Evolutionary conservation across 2,329 filamentous ascomycete genomes (phyloP), one percentile per base, ranked within the genome.

Genomic region (Xylaria sp.): DNA sequence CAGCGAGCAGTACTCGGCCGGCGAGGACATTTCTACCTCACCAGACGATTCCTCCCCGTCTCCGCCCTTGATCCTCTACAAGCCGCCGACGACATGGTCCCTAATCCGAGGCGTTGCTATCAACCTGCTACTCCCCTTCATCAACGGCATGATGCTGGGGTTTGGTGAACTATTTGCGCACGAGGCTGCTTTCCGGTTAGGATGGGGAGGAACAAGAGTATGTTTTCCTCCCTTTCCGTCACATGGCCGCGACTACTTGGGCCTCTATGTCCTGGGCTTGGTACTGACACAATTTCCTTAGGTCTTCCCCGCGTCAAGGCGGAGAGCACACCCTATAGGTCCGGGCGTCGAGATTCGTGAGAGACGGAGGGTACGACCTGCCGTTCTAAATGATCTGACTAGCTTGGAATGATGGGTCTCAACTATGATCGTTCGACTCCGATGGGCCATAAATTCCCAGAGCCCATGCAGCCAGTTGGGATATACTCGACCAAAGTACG

Each of bases 121-220:
- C 82, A 99, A 99, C 79, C 84, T 99, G n/a, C 76, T 99, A 1
- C 82, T 99, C 21, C 96, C 96, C 0, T 99, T 99, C 77, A 89
- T 99, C 77, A 99, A 99, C 82, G 96, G 96, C 55, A 88, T 99
- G 85, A 99, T 99, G 96, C 83, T 99, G 76, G 96, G 96, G 1
- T 98, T 99, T 77, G 96, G 96, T 74, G 96, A 99, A 83, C 83
- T 99, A 60, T 95, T 99, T 80, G 96, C 96, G 63, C 96, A 99
- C 78, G 96, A 99, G 83, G 91, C 93, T 59, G 96, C 96, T 1
- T 99, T 95, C 78, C 86, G 95, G 76, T 83, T 98, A 74, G 96
- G 96, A 69, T 99, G 96, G 96, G 90, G 92, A 71, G 91, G 91
- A 63, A 98, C 96, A 68, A 97, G 96, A 89, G 96, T 98, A 85